Evolutionary conservation across 73 alveolate species (phyloP), one percentile per base, ranked within the genome.

Genomic region (Paramecium primaurelia): DNA sequence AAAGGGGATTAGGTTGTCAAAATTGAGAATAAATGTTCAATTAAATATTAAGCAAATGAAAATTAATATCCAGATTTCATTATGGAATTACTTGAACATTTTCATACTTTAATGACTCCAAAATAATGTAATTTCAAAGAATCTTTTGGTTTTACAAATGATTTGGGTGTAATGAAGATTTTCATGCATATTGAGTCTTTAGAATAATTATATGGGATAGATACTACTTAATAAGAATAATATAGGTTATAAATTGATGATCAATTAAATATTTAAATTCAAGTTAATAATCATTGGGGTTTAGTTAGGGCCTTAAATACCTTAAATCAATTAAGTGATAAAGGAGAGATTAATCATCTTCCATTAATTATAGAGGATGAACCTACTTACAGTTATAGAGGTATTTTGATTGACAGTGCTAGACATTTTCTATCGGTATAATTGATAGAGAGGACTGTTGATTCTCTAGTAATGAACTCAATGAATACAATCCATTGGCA

Each of bases 331-430:
- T 88, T 92, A 34, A 47, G 58, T 44, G 88, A 59, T 0, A 84
- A 91, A 36, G 42, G 93, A 59, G 51, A 71, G 38, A 64, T 92
- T 1, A 44, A 59, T 37, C 16, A 54, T 28, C 80, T 94, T 6
- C 98, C 99, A 11, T 59, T 93, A 28, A 14, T 37, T 16, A 92
- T 93, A 26, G 86, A 93, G 30, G 97, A 96, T 77, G n/a, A 11
- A 40, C 10, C 42, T 1, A 90, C 96, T 59, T 97, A 88, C 77
- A 59, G 92, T 28, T 95, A 97, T 92, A 93, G 98, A 86, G 99
- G 99, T n/a, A 86, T 97, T 37, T 92, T 97, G 97, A 73, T 97
- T 36, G 99, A 97, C 45, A 96, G 96, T 40, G 90, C 98, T 9
- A 93, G 99, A 90, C 97, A 93, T 54, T 97, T 88, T 86, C 88